Evolutionary conservation across 352 stramenopile genomes (phyloP), one percentile per base, ranked within the genome.

Genomic region (Lagenidium giganteum): DNA sequence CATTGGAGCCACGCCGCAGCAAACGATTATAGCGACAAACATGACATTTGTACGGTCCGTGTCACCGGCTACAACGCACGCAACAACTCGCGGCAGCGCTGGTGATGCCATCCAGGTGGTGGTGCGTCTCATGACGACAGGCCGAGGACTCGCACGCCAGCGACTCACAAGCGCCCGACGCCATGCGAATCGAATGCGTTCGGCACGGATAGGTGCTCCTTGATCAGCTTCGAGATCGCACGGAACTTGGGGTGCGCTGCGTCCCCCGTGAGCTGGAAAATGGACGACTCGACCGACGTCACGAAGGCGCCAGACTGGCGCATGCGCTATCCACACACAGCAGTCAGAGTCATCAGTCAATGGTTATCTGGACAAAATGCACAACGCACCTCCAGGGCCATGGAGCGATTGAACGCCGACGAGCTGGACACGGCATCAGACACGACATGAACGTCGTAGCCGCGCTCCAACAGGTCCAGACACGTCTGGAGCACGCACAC

Each of bases 391-490:
- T 89, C 68, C 4, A 99, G 63, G 4, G 93, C 95, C 26, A 98
- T 83, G 33, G 86, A 77, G 35, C 96, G 83, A 59, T 98, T 96
- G 55, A 87, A 89, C 22, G 73, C 69, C 25, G 66, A 77, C 20
- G 74, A 87, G 61, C 80, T 94, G 27, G 92, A 98, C 4, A 98
- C 90, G 3, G 83, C 95, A 63, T 99, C 96, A 13, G 86, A 84
- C 51, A 99, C 78, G 8, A 99, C 69, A 67, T 99, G 95, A 8
- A 99, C 96, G 45, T 98, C 88, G 45, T 96, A 96, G n/a, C 93
- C 95, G 25, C 89, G 67, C 42, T 97, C 93, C 16, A 99, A 57
- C 31, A 99, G 66, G 64, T 99, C 96, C 24, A 99, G 66, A 38
- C 78, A 93, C 24, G 95, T 99, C 76, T 99, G 95, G 52, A 98